Evolutionary conservation across 1,284 basidiomycete species (phyloP).

Genomic region (Sphaerobolus stellatus): DNA sequence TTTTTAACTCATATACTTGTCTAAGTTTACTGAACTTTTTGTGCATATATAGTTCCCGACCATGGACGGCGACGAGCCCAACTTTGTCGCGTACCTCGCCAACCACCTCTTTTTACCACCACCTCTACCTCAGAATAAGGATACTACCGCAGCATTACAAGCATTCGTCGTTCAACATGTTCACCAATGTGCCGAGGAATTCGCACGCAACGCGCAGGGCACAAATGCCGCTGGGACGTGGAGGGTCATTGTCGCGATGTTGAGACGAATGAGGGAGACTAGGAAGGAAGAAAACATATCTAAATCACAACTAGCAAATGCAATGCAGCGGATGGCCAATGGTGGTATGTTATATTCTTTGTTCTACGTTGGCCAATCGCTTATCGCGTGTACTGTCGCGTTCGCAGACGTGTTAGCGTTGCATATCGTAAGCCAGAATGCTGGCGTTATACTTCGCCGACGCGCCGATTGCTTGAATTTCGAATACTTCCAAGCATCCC

Average conservation of each 20-base stretch:
- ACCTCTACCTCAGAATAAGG: slow-evolving; percentile 39
- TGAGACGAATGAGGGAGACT: not conserved
- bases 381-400: not conserved
- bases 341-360: not conserved
- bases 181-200: slow-evolving; percentile 14
- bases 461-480: slow-evolving; percentile 25
- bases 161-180: slow-evolving; percentile 24
- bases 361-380: not conserved
- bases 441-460: slow-evolving; percentile 40
- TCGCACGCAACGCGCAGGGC: not conserved
- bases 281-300: not conserved
- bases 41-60: too few species aligned
- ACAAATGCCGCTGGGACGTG: not conserved
- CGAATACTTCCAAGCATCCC: slow-evolving; percentile 44
- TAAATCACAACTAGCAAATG: not conserved
- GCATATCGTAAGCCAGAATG: slow-evolving; percentile 43
- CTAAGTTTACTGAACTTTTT: too few species aligned
- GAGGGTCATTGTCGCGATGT: not conserved
- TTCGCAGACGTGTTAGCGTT: slow-evolving; percentile 27
- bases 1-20: too few species aligned
- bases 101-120: slow-evolving; percentile 44
- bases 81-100: too few species aligned
- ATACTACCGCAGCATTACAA: slow-evolving; percentile 24
- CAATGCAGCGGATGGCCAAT: not conserved
- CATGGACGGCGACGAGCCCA: too few species aligned